Percentiles rank a stretch among this genome's conserved stretches.
Conservation (phyloP, 83 land plant species). For the Picea engelmannii region DNA sequence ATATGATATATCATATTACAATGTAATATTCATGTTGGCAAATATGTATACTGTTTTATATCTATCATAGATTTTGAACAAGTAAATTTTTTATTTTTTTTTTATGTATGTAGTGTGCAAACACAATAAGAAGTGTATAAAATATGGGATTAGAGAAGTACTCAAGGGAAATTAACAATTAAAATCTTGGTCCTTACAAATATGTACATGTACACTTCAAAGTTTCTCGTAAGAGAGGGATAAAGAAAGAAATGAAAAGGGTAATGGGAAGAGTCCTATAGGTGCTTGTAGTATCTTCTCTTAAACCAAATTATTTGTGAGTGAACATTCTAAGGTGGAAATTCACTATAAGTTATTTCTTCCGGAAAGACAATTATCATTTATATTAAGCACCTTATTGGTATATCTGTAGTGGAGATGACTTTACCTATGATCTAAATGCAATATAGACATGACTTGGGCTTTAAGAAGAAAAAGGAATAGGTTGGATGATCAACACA, state of each 20-base stretch:
- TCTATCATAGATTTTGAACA: neutral
- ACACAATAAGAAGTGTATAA: neutral
- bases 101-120: neutral
- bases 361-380: too few relatives aligned
- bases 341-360: too few relatives aligned
- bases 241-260: constrained; percentile 56
- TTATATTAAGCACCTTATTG: too few relatives aligned
- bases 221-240: constrained; percentile 56
- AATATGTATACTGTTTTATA: constrained; percentile 50
- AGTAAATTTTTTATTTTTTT: neutral
- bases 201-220: constrained; percentile 66
- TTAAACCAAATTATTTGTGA: too few relatives aligned
- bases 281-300: neutral
- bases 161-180: neutral
- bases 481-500: too few relatives aligned
- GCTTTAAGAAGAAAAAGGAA: too few relatives aligned
- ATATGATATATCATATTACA: too few relatives aligned
- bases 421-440: too few relatives aligned
- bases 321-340: too few relatives aligned
- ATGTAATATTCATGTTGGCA: constrained; percentile 67
- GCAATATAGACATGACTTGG: too few relatives aligned
- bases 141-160: constrained; percentile 1
- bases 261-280: constrained; percentile 61
- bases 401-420: too few relatives aligned
- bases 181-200: neutral